These are phyloP conservation scores for Trichoderma citrinoviride DNA, from an alignment of 2,329 filamentous ascomycete species.

Conservation along the genomic window DNA sequence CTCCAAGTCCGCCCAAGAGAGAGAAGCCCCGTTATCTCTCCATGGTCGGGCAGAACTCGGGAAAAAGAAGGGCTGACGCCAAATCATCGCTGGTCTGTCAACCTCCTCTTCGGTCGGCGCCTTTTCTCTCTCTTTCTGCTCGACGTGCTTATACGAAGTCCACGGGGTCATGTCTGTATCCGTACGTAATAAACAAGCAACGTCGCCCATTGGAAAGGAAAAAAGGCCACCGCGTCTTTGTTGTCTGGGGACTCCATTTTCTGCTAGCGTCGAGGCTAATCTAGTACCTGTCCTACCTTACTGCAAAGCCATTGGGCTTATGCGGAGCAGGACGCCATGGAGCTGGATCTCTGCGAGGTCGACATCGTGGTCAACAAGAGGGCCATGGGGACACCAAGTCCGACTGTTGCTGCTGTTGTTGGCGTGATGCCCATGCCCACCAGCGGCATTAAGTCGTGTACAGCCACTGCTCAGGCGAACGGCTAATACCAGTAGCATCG, in stretches of 20 bases:
- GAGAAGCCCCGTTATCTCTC: background rate
- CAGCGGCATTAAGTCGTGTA: background rate
- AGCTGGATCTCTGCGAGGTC: background rate
- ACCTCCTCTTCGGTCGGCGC: too few relatives aligned
- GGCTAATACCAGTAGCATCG: background rate
- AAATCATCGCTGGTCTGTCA: background rate
- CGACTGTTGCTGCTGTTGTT: background rate
- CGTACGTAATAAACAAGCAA: background rate
- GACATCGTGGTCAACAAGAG: background rate
- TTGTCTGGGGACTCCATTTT: background rate
- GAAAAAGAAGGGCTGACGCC: background rate
- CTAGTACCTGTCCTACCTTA: background rate
- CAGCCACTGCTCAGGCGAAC: background rate
- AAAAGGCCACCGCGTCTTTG: background rate
- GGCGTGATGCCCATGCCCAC: background rate
- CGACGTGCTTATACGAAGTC: background rate
- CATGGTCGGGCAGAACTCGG: background rate
- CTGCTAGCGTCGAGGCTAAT: conserved; percentile 2
- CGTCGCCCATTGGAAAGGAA: background rate
- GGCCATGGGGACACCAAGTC: background rate
- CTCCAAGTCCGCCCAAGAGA: background rate
- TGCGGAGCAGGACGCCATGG: conserved; percentile 14
- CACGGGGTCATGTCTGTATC: background rate
- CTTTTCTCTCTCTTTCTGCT: too few relatives aligned
- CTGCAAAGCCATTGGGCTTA: conserved; percentile 1